Base-by-base conservation (phyloP, 2,329 filamentous ascomycete genomes). In the Hypoxylon sp. region DNA sequence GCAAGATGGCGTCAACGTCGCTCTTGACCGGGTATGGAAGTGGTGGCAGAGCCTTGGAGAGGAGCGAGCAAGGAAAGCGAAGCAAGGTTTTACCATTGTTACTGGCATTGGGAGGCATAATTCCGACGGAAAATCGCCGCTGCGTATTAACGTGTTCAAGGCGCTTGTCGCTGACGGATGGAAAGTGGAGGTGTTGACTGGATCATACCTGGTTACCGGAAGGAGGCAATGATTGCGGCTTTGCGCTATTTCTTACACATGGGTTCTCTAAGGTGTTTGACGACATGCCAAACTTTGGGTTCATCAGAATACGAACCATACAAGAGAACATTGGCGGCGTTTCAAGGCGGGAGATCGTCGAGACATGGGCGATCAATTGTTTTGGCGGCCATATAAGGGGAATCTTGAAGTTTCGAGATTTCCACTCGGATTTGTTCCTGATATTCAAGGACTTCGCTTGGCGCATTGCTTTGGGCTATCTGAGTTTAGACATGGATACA, bases 21-120 rank as follows among this genome's bases (percentile, higher is more conserved):
- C 92, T 1, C 86, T 87, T 31, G 85, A 90, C 51, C 86, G 85
- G 39, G 91, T 92, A 0, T 84, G 87, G 71, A 78, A 77, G 9
- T 98, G 95, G 95, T 98, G 94, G 94, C 82, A 88, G 17, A 80
- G 81, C 0, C 81, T 94, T 8, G 92, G 92, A 0, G 91, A 94
- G 75, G 84, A 85, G 53, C 87, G 87, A 70, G 84, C 86, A 73
- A 74, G 77, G 9, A 80, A 78, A 68, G 82, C 84, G 19, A 83
- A 85, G 74, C 83, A 80, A 6, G 84, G 89, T 0, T 94, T 92
- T 74, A 88, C 87, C 42, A 90, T 98, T 66, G 87, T 98, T 59
- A 97, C 94, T 2, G 95, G 95, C 0, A 78, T 91, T 13, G 95
- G 95, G 0, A 86, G 86, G 59, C 95, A 98, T 80, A 96, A 90